Conservation (phyloP, 2,329 filamentous ascomycete genomes). For the Mariannaea elegans region DNA sequence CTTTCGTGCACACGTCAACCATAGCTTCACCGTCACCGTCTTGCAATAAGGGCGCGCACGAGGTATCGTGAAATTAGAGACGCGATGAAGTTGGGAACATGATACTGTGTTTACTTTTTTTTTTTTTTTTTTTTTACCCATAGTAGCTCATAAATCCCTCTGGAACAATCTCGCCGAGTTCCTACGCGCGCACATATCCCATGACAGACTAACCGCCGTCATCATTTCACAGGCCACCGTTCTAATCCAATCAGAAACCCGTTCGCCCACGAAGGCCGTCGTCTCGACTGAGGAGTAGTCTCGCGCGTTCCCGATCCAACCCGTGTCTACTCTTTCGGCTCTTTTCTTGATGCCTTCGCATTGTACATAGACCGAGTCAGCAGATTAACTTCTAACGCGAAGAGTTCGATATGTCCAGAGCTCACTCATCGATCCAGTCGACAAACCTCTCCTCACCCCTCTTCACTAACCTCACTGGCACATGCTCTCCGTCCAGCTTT, state of each 20-base stretch:
- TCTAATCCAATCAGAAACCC: neutral
- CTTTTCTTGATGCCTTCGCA: no score
- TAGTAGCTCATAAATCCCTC: no score
- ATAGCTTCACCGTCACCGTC: no score
- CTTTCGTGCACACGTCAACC: no score
- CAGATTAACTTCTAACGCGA: no score
- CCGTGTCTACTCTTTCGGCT: no score
- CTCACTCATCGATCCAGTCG: constrained; percentile 44
- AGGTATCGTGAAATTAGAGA: no score
- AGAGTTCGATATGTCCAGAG: neutral
- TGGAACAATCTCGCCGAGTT: neutral
- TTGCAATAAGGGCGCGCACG: no score
- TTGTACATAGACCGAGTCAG: no score
- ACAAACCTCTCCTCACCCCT: constrained; percentile 76
- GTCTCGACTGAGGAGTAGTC: neutral
- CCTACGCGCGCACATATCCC: no score
- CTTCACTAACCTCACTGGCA: constrained; percentile 74
- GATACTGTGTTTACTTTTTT: neutral
- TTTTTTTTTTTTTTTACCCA: neutral
- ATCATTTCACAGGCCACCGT: neutral
- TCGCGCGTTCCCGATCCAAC: neutral
- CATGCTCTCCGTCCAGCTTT: constrained; percentile 69
- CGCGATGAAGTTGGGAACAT: no score
- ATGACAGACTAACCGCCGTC: neutral
- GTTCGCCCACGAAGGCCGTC: neutral